Percentiles rank a stretch among this genome's conserved stretches.
Evolutionary conservation across 2,329 filamentous ascomycete species (phyloP).

Genomic region (Aureobasidium pullulans): DNA sequence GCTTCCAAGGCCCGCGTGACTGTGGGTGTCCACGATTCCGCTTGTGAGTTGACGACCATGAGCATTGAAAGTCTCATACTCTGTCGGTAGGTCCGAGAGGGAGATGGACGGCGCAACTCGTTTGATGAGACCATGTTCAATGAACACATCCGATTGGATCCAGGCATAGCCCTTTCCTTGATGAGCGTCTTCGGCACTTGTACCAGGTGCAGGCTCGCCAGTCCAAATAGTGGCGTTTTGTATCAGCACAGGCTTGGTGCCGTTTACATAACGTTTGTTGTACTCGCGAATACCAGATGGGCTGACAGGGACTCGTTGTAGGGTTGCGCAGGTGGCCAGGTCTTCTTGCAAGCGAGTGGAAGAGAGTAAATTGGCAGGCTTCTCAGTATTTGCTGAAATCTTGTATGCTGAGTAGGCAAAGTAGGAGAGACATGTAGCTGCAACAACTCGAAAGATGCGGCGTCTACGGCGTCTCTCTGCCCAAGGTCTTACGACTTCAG

Average conservation of each 20-base stretch:
- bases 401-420: constrained; percentile 11
- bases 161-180: constrained; percentile 55
- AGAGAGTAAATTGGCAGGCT: constrained; percentile 36
- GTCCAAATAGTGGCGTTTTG: constrained; percentile 61
- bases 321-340: constrained; percentile 48
- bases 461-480: constrained; percentile 6
- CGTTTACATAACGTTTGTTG: constrained; percentile 55
- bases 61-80: constrained; percentile 50
- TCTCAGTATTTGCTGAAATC: constrained; percentile 12
- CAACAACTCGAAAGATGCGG: constrained; percentile 8
- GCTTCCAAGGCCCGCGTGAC: constrained; percentile 54
- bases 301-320: constrained; percentile 49
- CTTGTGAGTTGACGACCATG: constrained; percentile 55
- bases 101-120: constrained; percentile 43
- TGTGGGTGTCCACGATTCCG: constrained; percentile 67
- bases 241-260: constrained; percentile 54
- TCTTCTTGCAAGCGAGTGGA: constrained; percentile 47
- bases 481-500: constrained; percentile 11
- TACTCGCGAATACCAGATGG: constrained; percentile 49
- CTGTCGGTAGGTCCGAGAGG: constrained; percentile 36
- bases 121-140: constrained; percentile 56
- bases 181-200: constrained; percentile 46
- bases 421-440: constrained; percentile 8
- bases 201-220: constrained; percentile 51
- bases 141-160: constrained; percentile 52